These are phyloP conservation scores for Pyrenophora seminiperda DNA, from an alignment of 2,329 filamentous ascomycete genomes.

Conservation along the genomic window DNA sequence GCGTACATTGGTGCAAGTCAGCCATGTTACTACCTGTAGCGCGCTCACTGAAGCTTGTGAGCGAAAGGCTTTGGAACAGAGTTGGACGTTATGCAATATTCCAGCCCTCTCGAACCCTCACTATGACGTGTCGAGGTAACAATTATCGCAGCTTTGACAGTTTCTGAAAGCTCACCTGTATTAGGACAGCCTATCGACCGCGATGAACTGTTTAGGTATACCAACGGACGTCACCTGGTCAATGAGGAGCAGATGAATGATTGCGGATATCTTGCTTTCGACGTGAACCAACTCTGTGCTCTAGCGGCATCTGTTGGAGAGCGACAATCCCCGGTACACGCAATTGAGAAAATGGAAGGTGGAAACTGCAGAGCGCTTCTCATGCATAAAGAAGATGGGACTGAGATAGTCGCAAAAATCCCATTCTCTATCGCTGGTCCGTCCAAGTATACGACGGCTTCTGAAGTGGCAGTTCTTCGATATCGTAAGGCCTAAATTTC, in stretches of 20 bases:
- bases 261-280: constrained; percentile 37
- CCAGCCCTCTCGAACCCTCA: too few species aligned
- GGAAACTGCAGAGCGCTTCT: constrained; percentile 42
- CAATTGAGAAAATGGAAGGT: constrained; percentile 44
- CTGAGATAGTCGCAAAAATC: constrained; percentile 24
- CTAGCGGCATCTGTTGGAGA: constrained; percentile 26
- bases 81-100: too few species aligned
- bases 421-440: constrained; percentile 40
- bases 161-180: too few species aligned
- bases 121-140: too few species aligned
- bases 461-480: constrained; percentile 44
- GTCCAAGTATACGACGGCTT: constrained; percentile 40
- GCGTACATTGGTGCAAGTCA: too few species aligned
- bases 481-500: constrained; percentile 29
- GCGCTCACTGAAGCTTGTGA: too few species aligned
- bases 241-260: constrained; percentile 29
- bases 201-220: constrained; percentile 34
- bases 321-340: constrained; percentile 26
- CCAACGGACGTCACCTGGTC: constrained; percentile 37
- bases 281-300: constrained; percentile 36
- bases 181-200: constrained; percentile 19
- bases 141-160: too few species aligned
- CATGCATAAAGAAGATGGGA: constrained; percentile 26
- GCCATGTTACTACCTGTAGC: too few species aligned
- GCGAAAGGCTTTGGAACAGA: too few species aligned